A percentile compares a stretch with the other conserved stretches of the same genome.
Conservation (phyloP, 192 early-diverging fungal genomes). For the Coemansia sp. region DNA sequence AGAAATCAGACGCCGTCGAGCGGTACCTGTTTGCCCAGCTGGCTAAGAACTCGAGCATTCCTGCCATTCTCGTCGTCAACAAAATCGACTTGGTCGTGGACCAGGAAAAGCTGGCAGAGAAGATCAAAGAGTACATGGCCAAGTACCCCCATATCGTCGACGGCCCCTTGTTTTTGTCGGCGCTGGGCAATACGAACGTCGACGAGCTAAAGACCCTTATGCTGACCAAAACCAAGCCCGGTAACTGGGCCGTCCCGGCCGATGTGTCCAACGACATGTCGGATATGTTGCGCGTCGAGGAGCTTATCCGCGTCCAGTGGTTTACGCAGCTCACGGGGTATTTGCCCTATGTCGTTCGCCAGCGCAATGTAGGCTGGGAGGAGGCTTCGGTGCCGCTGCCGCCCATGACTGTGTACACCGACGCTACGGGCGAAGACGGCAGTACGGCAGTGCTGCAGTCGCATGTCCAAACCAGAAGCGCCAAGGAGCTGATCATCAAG, state of each 20-base stretch:
- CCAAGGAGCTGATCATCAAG: constrained; percentile 19
- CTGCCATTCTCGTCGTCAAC: constrained; percentile 43
- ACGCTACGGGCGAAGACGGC: neutral
- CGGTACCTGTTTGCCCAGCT: constrained; percentile 33
- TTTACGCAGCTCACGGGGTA: constrained; percentile 31
- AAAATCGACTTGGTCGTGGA: constrained; percentile 40
- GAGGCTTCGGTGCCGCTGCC: neutral
- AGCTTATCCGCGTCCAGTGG: constrained; percentile 49
- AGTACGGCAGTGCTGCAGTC: neutral
- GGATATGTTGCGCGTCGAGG: constrained; percentile 41
- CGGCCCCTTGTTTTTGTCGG: constrained; percentile 41
- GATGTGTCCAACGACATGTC: constrained; percentile 38
- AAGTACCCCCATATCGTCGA: constrained; percentile 19
- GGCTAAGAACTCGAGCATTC: neutral
- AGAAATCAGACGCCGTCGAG: constrained; percentile 36
- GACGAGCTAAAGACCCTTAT: constrained; percentile 30
- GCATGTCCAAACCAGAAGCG: neutral
- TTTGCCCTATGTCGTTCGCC: constrained; percentile 36
- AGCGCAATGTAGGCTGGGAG: constrained; percentile 46
- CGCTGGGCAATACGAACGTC: constrained; percentile 28
- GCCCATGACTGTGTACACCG: neutral
- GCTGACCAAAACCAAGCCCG: constrained; percentile 20
- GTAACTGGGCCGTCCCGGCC: constrained; percentile 36
- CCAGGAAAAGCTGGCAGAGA: constrained; percentile 13
- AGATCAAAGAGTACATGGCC: constrained; percentile 13